Conservation (phyloP, 371 early-diverging fungal genomes). For the Rhizomucor miehei region DNA sequence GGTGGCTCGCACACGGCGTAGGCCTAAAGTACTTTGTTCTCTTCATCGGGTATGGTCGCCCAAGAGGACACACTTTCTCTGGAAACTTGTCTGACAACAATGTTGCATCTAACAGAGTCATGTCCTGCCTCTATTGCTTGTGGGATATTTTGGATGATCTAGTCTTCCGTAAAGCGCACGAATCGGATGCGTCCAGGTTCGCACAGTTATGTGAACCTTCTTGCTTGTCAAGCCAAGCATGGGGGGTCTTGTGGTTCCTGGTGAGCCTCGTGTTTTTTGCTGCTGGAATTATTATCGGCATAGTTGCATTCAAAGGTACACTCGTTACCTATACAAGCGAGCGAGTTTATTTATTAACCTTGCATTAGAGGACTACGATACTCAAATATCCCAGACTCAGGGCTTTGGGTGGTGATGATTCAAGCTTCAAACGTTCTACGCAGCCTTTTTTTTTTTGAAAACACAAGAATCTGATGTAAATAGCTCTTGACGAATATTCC, state of each 20-base stretch:
- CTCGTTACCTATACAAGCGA: no score
- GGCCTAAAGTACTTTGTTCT: conserved; percentile 82
- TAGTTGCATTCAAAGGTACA: conserved; percentile 67
- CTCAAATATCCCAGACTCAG: conserved; percentile 27
- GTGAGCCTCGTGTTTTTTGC: conserved; percentile 73
- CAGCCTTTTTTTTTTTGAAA: no score
- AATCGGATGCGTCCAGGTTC: conserved; percentile 83
- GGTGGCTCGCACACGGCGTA: conserved; percentile 69
- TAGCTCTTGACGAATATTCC: no score
- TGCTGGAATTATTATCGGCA: conserved; percentile 66
- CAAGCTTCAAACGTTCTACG: no score
- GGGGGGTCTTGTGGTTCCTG: conserved; percentile 88
- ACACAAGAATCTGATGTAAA: no score
- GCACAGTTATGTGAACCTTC: conserved; percentile 66
- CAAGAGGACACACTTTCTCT: not conserved
- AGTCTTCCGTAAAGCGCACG: conserved; percentile 81
- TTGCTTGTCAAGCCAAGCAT: conserved; percentile 61
- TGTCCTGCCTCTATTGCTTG: conserved; percentile 82
- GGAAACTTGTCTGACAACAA: not conserved
- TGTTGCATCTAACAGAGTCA: conserved; percentile 57
- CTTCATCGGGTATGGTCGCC: conserved; percentile 73
- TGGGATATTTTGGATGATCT: conserved; percentile 93
- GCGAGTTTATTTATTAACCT: not conserved
- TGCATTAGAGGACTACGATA: conserved; percentile 24
- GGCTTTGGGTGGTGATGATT: conserved; percentile 15